Evolutionary conservation across 148 eudicot genomes (phyloP), one percentile per base, ranked within the genome.

Genomic region (Fallopia convolvulus): DNA sequence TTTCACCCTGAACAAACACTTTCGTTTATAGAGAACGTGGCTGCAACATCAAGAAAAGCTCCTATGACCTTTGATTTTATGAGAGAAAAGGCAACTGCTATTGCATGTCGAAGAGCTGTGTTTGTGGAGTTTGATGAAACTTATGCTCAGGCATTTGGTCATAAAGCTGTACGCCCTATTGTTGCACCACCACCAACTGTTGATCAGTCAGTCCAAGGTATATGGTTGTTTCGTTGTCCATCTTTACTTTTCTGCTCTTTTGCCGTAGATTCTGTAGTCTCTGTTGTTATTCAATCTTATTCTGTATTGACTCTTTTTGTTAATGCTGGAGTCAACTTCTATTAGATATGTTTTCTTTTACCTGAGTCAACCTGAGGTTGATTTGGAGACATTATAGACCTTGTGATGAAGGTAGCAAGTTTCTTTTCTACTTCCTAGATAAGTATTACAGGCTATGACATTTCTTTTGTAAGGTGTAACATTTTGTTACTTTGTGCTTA

Each of bases 101-200:
- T 91, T 82, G 93, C 97, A 76, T 92, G 86, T 75, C 89, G 99
- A 52, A 87, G 82, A 82, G 87, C 97, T 1, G 50, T 79, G 6
- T 95, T 84, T 77, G 97, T 88, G 85, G 99, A 92, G 82, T 89
- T 88, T 81, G 97, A 95, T 77, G 94, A 88, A 78, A 89, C 99
- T 9, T 95, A 95, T 87, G 91, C 91, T 32, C 90, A 95, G 76
- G 99, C 97, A 50, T 92, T 95, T 85, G 93, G 94, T 53, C 83
- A 80, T n/a, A 56, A 79, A 52, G 81, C 97, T 21, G 85, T 78
- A n/a, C 89, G 85, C 17, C 86, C 83, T 77, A 72, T 86, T 41
- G 80, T 46, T 70, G 77, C 63, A 77, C 76, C 82, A 70, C 40
- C 75, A 44, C 70, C 77, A 56, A 80, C 85, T 8, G 23, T 70